Base-by-base conservation (phyloP, 1,284 basidiomycete genomes). In the Ustilago trichophora region DNA sequence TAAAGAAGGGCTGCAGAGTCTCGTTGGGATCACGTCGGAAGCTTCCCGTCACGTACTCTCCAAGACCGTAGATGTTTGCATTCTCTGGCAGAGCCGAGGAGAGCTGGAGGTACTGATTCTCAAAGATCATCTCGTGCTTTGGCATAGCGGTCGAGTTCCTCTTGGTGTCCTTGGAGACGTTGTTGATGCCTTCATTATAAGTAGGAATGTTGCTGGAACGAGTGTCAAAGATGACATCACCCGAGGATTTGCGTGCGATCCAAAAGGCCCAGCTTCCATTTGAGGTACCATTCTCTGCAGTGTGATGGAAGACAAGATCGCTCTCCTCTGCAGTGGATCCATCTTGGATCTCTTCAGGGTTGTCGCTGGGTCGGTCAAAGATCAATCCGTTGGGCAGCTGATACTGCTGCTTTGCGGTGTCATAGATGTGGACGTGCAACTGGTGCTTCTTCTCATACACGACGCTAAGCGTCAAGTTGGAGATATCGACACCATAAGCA, bases 41-140 rank as follows among this genome's bases (percentile, higher is more conserved):
- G 24, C 62, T 55, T 70, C 85, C 86, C 1, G 88, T 85, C 24
- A 90, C 84, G 18, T 87, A 86, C 76, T 92, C 90, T 4, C 90
- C 90, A 8, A 92, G 83, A 0, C 91, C 91, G 66, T 91, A 91
- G 37, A 92, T 85, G 71, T 91, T 90, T 18, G 89, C 85, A 32
- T 86, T 82, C 16, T 58, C 22, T 2, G 75, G 75, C 18, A 77
- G 45, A 4, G 72, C 75, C 9, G 67, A 84, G 12, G 72, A 75
- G 19, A 77, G 41, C 54, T 90, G 89, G 15, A 91, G 84, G 76
- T 90, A 91, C 79, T 91, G 90, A 13, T 91, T 87, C 76, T 91
- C 90, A 70, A 91, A 6, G 86, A 76, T 37, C 13, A 76, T 36
- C 35, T 62, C 62, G 41, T 77, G 74, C 33, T 42, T 50, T 6